Conservation (phyloP, 306 rosid genomes). For the peach (Prunus persica) region Prunus_persica_NCBIv2 NC_034013.1:9956501-9957000, state of each 20-base stretch:
- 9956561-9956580: neutral
- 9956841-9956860: slow-evolving; percentile 69
- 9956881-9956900: slow-evolving; percentile 86
- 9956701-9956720: neutral
- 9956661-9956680: neutral
- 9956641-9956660: neutral
- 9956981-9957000: slow-evolving; percentile 52
- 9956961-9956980: neutral
- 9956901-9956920: slow-evolving; percentile 69
- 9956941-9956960: neutral
- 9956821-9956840: slow-evolving; percentile 71
- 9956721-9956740: neutral
- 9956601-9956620: neutral
- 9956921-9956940: slow-evolving; percentile 5
- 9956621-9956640: neutral
- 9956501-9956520: neutral
- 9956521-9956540: neutral
- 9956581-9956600: neutral
- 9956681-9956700: neutral
- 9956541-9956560: neutral
- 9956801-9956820: slow-evolving; percentile 73
- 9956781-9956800: slow-evolving; percentile 72
- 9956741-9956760: slow-evolving; percentile 11
- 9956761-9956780: slow-evolving; percentile 97
- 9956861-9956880: slow-evolving; percentile 90